phyloP scores from a whole-genome alignment of 192 early-diverging fungal genomes.

The Umbelopsis sp. region DNA sequence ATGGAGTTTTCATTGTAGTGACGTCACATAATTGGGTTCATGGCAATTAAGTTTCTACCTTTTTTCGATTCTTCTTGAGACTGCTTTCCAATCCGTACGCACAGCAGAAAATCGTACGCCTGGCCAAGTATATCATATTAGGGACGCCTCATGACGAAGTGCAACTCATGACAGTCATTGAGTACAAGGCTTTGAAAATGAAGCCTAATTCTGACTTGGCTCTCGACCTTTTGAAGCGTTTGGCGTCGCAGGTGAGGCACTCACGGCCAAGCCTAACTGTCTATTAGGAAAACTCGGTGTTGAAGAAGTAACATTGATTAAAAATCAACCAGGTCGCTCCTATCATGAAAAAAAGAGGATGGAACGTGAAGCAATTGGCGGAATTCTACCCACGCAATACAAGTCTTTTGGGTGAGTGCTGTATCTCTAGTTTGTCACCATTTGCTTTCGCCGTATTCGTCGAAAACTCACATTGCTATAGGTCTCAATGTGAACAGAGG shows the following conservation, averaged over 20 bases:
- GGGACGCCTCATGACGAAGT: not conserved
- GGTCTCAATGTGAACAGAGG: conserved; percentile 78
- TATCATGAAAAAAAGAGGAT: conserved; percentile 67
- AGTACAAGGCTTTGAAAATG: conserved; percentile 11
- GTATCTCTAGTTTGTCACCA: not conserved
- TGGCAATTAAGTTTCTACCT: too few species aligned
- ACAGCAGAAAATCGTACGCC: too few species aligned
- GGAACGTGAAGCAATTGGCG: conserved; percentile 54
- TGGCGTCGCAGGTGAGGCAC: conserved; percentile 11
- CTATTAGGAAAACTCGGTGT: not conserved
- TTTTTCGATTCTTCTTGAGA: too few species aligned
- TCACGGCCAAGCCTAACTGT: not conserved
- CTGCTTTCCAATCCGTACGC: too few species aligned
- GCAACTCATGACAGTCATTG: conserved; percentile 3
- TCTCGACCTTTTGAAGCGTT: not conserved
- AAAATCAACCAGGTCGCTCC: conserved; percentile 34
- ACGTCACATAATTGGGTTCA: too few species aligned
- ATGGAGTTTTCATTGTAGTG: too few species aligned
- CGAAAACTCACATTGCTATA: conserved; percentile 19
- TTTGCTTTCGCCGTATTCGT: not conserved
- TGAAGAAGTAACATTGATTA: not conserved
- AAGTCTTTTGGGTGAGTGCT: conserved; percentile 37
- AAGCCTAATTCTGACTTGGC: conserved; percentile 7
- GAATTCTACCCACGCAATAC: conserved; percentile 65
- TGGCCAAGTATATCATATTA: too few species aligned